Conservation (phyloP, 495 filamentous ascomycete genomes). For the Mytilinidion resinicola region DNA sequence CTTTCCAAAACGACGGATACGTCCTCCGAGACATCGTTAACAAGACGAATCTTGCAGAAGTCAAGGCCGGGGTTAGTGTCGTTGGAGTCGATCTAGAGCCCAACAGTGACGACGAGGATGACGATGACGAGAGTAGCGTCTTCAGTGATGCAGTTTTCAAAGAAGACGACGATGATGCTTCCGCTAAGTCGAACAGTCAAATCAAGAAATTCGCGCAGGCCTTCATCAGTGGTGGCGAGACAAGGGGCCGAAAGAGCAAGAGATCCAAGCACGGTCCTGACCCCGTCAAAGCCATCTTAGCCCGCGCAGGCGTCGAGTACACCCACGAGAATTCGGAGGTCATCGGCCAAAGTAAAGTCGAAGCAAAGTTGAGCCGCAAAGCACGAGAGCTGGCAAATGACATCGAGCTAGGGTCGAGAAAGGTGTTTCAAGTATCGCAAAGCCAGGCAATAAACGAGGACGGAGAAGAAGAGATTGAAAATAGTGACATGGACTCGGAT, state of each 20-base stretch:
- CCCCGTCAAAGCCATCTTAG: constrained; percentile 81
- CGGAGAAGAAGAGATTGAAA: constrained; percentile 2
- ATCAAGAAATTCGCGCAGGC: constrained; percentile 72
- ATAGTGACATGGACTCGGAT: not conserved
- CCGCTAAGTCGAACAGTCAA: constrained; percentile 43
- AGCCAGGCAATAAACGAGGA: constrained; percentile 9
- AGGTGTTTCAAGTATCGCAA: constrained; percentile 20
- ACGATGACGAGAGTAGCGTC: constrained; percentile 49
- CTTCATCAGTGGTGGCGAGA: constrained; percentile 38
- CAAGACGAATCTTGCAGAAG: constrained; percentile 95
- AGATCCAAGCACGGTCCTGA: constrained; percentile 47
- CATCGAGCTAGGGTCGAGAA: constrained; percentile 31
- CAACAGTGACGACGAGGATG: constrained; percentile 39
- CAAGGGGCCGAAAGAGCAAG: constrained; percentile 26
- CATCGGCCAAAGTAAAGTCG: constrained; percentile 78
- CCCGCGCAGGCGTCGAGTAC: constrained; percentile 85
- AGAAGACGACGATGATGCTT: constrained; percentile 43
- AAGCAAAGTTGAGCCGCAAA: constrained; percentile 67
- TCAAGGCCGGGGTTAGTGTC: constrained; percentile 75
- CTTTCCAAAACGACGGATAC: constrained; percentile 70
- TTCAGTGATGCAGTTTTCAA: constrained; percentile 33
- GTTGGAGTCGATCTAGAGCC: constrained; percentile 61
- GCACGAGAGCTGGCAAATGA: constrained; percentile 61
- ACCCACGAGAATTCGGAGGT: constrained; percentile 96
- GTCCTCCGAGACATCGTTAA: constrained; percentile 90